Evolutionary conservation across 106 monocot species (phyloP), one percentile per base, ranked within the genome.

Genomic region (Cymbidium sinense): DNA sequence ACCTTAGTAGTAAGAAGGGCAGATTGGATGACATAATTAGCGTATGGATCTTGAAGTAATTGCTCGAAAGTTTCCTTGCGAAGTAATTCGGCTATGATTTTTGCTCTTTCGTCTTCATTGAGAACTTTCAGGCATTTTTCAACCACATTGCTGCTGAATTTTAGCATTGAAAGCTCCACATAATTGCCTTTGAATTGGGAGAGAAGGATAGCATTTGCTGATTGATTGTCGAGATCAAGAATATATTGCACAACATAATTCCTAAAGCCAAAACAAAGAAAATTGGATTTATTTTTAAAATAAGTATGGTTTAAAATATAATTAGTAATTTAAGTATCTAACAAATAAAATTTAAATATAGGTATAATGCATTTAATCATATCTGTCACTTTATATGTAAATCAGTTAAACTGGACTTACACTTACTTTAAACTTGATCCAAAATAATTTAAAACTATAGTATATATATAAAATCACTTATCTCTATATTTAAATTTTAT

Each of bases 71-170:
- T 79, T 25, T 87, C 70, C 13, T 76, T 50, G 19, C 86, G 64
- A 9, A 99, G 85, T 35, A 99, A 76, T 34, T 99, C 98, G 3
- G 77, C 2, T 27, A 99, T 77, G 7, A 99, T 94, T 30, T 29
- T 81, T 0, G 81, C 80, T 52, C 62, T 77, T 19, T 70, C 70
- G 30, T 70, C 50, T 13, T 90, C 94, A 10, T 34, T 54, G 47
- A 92, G 90, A 43, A 85, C 64, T 25, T 82, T 83, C 17, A 99
- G 82, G 78, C 98, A 99, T 77, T 92, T 99, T 76, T 99, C 94
- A 2, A 99, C 92, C 50, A 98, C 96, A 74, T 98, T 98, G 58
- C 96, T 98, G 67, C 96, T 87, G 77, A 88, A 94, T 27, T 98
- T 98, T 37, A 90, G 91, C 34, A 34, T 90, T 11, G 96, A 89